Percentiles rank a stretch among this genome's conserved stretches.
These are phyloP conservation scores for Fistulifera solaris DNA, from an alignment of 108 stramenopile genomes.

Conservation along the genomic window DNA sequence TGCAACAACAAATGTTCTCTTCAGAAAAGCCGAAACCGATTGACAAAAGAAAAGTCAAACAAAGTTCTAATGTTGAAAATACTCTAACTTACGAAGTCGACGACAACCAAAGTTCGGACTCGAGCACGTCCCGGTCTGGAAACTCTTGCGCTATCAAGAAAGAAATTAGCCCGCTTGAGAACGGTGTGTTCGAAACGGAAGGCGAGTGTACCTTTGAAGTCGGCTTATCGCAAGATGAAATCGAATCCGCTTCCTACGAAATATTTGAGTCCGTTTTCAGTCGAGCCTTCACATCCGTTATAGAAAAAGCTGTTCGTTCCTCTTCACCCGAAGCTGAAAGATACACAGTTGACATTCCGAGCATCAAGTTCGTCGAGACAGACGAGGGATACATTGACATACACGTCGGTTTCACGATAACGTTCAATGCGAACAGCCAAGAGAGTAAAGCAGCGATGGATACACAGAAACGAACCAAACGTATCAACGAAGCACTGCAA, in stretches of 20 bases:
- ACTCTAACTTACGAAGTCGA: not conserved
- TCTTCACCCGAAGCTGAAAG: no score
- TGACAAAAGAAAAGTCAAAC: no score
- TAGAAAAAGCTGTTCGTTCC: no score
- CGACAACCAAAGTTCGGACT: no score
- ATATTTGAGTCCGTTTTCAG: slow-evolving; percentile 3
- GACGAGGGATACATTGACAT: slow-evolving; percentile 28
- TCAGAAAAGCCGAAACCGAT: slow-evolving; percentile 1
- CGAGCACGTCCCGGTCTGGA: no score
- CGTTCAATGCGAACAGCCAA: slow-evolving; percentile 2
- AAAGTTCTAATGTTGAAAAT: not conserved
- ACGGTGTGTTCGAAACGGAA: slow-evolving; percentile 2
- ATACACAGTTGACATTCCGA: no score
- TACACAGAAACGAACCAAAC: slow-evolving; percentile 29
- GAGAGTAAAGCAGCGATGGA: slow-evolving; percentile 33
- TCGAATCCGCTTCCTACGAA: not conserved
- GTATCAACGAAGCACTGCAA: slow-evolving; percentile 55
- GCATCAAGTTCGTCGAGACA: slow-evolving; percentile 34
- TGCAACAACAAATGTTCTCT: not conserved
- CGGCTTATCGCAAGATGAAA: not conserved
- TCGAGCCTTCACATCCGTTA: no score
- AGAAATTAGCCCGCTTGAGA: not conserved
- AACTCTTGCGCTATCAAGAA: not conserved
- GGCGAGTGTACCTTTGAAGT: not conserved
- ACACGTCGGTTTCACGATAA: no score